These are phyloP conservation scores for Astrothelium subdiscretum DNA, from an alignment of 495 filamentous ascomycete species.

Conservation along the genomic window DNA sequence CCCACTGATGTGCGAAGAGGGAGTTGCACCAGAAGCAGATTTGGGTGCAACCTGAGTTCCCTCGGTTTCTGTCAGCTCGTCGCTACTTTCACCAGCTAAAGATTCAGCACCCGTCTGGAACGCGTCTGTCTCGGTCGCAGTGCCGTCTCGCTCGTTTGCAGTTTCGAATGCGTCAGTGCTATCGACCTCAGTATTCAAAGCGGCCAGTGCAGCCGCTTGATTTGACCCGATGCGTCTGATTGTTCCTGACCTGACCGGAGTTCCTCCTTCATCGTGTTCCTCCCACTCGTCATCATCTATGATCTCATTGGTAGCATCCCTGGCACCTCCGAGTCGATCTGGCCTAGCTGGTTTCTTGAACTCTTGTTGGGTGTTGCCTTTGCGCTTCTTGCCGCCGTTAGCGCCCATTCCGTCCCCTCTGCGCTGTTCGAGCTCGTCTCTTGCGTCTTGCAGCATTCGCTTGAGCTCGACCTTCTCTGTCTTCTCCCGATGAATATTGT, in stretches of 20 bases:
- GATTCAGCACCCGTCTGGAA: constrained; percentile 85
- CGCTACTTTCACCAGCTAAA: constrained; percentile 67
- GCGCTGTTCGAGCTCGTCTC: constrained; percentile 78
- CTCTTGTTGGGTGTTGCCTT: constrained; percentile 48
- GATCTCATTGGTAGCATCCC: constrained; percentile 65
- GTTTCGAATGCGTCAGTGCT: constrained; percentile 79
- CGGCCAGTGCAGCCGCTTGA: constrained; percentile 28
- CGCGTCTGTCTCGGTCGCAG: constrained; percentile 73
- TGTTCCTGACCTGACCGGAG: constrained; percentile 33
- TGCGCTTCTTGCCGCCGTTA: constrained; percentile 51
- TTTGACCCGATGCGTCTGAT: constrained; percentile 13
- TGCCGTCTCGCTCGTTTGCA: constrained; percentile 61
- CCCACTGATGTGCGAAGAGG: constrained; percentile 29
- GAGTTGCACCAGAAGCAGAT: not conserved
- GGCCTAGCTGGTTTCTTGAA: constrained; percentile 67
- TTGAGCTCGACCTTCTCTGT: constrained; percentile 93
- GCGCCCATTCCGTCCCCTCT: constrained; percentile 40
- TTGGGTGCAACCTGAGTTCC: constrained; percentile 12
- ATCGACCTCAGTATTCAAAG: constrained; percentile 79
- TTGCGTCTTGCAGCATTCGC: constrained; percentile 88
- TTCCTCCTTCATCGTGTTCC: constrained; percentile 49
- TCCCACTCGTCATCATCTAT: constrained; percentile 84
- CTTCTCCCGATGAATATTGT: constrained; percentile 91
- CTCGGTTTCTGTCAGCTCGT: constrained; percentile 83
- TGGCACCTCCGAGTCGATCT: constrained; percentile 62